A percentile compares a stretch with the other conserved stretches of the same genome.
These are phyloP conservation scores for Perilla frutescens DNA, from an alignment of 257 asterid genomes.

Conservation along the genomic window DNA sequence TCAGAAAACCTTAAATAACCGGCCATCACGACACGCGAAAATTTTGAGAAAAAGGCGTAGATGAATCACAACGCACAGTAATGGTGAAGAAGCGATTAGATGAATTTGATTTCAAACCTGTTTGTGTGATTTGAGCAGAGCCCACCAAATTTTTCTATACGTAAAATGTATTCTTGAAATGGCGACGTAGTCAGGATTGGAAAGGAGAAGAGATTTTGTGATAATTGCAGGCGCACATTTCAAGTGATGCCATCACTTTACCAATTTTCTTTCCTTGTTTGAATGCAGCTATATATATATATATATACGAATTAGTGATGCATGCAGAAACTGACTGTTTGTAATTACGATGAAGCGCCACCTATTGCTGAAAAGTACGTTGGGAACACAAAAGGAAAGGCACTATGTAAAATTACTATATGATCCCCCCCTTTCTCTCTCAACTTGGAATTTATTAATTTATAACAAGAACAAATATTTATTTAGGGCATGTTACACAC, in stretches of 20 bases:
- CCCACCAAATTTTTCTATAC: constrained; percentile 19
- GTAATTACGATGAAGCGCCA: constrained; percentile 31
- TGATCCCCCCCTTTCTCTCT: background rate
- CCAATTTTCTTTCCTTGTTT: background rate
- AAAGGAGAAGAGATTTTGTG: constrained; percentile 7
- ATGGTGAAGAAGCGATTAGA: background rate
- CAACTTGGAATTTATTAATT: background rate
- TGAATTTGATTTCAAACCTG: constrained; percentile 23
- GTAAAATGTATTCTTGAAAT: background rate
- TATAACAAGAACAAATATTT: too few relatives aligned
- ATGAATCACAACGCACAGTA: background rate
- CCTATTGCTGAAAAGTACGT: constrained; percentile 20
- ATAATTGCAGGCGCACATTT: constrained; percentile 4
- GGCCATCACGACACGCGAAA: background rate
- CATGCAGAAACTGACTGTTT: background rate
- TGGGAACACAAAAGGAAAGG: constrained; percentile 20
- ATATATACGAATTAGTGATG: background rate
- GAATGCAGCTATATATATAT: background rate
- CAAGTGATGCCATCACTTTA: constrained; percentile 9
- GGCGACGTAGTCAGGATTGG: background rate
- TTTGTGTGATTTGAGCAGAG: constrained; percentile 22
- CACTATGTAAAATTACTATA: constrained; percentile 8
- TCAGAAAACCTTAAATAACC: background rate
- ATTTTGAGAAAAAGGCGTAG: background rate
- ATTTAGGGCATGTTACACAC: too few relatives aligned